These are phyloP conservation scores for Mycocentrospora acerina DNA, from an alignment of 2,329 filamentous ascomycete genomes.

Conservation along the genomic window DNA sequence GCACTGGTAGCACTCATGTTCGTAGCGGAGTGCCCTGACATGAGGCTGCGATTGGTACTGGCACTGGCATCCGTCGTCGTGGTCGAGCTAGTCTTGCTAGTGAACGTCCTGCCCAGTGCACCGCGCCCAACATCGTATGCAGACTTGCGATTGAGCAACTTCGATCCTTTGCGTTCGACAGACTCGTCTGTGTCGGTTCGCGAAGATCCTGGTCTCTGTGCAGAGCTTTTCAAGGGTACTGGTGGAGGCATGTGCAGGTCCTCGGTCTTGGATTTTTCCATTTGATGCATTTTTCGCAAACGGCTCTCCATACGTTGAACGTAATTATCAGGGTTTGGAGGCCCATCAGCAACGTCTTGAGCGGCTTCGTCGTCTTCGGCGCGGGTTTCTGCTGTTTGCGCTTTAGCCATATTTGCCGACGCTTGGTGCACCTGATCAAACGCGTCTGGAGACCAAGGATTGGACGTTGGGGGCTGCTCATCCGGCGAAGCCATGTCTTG, in stretches of 20 bases:
- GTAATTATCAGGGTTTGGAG: conserved; percentile 79
- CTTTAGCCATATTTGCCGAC: conserved; percentile 41
- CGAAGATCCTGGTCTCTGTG: conserved; percentile 44
- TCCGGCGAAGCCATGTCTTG: conserved; percentile 73
- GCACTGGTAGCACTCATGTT: conserved; percentile 94
- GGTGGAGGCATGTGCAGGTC: conserved; percentile 60
- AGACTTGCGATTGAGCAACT: conserved; percentile 66
- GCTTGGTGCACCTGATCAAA: conserved; percentile 63
- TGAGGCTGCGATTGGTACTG: conserved; percentile 80
- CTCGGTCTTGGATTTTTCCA: conserved; percentile 39
- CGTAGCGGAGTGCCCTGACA: conserved; percentile 90
- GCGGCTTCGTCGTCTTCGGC: conserved; percentile 55
- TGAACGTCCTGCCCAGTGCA: conserved; percentile 75
- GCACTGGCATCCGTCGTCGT: conserved; percentile 61
- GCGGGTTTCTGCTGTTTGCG: conserved; percentile 67
- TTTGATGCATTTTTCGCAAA: conserved; percentile 68
- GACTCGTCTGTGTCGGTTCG: conserved; percentile 30
- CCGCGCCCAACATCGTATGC: conserved; percentile 74
- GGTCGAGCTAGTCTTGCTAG: conserved; percentile 84
- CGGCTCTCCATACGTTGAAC: conserved; percentile 90
- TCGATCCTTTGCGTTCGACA: conserved; percentile 33
- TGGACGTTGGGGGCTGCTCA: conserved; percentile 59
- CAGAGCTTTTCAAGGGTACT: conserved; percentile 60
- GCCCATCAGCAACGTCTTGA: conserved; percentile 49
- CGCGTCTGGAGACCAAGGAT: conserved; percentile 89